Evolutionary conservation across 2,329 filamentous ascomycete genomes (phyloP), one percentile per base, ranked within the genome.

Genomic region (Aspergillus texensis): DNA sequence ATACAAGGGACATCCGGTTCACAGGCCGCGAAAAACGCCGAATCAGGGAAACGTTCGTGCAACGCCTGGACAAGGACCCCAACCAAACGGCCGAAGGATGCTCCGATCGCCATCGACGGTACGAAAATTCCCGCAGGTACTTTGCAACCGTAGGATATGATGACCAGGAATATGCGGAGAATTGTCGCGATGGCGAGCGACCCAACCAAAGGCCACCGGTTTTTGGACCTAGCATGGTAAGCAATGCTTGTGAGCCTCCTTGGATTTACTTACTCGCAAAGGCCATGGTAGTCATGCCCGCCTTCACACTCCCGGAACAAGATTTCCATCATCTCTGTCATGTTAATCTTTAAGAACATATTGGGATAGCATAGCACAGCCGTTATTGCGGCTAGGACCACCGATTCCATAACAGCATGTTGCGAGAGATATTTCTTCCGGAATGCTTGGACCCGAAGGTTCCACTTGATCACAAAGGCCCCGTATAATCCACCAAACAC

Each of bases 271-370:
- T 80, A 86, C 76, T 97, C 91, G 84, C 95, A 99, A 19, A 99
- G 86, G 6, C 91, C 91, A 67, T 96, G 88, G 70, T 97, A 97
- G 74, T 94, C 92, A 75, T 96, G 91, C 24, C 85, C 89, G 6
- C 91, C 93, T 74, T 96, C 92, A 71, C 95, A 99, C 75, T 99
- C 95, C 16, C 91, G 85, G 77, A 99, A 99, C 12, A 99, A 81
- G 67, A 97, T 96, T 76, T 98, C 94, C 95, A 99, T 98, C 81
- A 93, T 97, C 81, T 98, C 94, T 0, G 95, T 97, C 95, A 99
- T 98, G 79, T 99, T 96, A 71, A 98, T 97, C 61, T 92, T 86
- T 62, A 99, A 77, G 68, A 99, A 98, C 77, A 91, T 93, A 71
- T 99, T 99, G 0, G 94, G 95, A 73, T 96, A 99, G 78, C 94